These are phyloP conservation scores for Akanthomyces lecanii DNA, from an alignment of 2,329 filamentous ascomycete species.

Conservation along the genomic window DNA sequence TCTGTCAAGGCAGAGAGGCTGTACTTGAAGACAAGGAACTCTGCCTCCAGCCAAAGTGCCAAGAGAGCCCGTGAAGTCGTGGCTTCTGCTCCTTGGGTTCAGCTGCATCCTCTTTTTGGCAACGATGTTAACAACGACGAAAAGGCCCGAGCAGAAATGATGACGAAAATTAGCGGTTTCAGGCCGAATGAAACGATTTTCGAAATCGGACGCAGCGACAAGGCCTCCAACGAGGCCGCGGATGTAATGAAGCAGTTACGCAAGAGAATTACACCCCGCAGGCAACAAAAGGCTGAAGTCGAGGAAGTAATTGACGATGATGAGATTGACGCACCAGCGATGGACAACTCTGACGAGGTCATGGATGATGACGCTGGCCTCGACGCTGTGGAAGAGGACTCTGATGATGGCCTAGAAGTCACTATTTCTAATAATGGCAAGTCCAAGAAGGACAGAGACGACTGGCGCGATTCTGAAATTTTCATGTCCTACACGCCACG, in stretches of 20 bases:
- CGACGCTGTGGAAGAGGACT: conserved; percentile 30
- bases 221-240: conserved; percentile 60
- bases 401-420: conserved; percentile 60
- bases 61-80: conserved; percentile 79
- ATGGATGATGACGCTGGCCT: conserved; percentile 31
- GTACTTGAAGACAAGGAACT: conserved; percentile 84
- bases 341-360: conserved; percentile 29
- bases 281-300: conserved; percentile 35
- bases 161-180: conserved; percentile 83
- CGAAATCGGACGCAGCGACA: conserved; percentile 75
- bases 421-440: conserved; percentile 61
- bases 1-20: conserved; percentile 86
- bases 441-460: conserved; percentile 51
- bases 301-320: conserved; percentile 36
- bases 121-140: conserved; percentile 62
- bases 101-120: conserved; percentile 77
- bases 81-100: conserved; percentile 63
- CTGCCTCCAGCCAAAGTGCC: conserved; percentile 85
- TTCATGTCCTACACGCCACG: conserved; percentile 97
- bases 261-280: conserved; percentile 62
- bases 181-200: conserved; percentile 94
- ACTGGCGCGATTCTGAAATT: conserved; percentile 79
- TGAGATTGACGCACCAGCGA: conserved; percentile 24
- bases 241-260: conserved; percentile 72
- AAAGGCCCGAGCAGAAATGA: conserved; percentile 75